A percentile compares a stretch with the other conserved stretches of the same genome.
phyloP scores from a whole-genome alignment of 805 yeast genomes.

The Schwanniomyces yamadae region DNA sequence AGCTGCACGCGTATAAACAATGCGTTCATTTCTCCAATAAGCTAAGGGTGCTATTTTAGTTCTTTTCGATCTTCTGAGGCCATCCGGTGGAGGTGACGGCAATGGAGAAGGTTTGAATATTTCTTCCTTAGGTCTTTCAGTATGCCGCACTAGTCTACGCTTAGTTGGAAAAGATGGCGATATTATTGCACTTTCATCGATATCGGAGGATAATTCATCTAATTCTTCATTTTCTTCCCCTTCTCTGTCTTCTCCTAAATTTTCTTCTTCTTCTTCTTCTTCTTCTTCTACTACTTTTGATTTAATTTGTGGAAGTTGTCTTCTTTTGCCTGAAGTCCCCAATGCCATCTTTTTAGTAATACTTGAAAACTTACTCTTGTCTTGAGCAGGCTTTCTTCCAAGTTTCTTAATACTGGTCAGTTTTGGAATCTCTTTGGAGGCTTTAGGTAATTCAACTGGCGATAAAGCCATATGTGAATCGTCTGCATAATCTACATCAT shows the following conservation, averaged over 20 bases:
- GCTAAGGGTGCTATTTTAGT: constrained; percentile 70
- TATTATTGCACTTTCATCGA: constrained; percentile 7
- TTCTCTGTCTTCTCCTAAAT: constrained; percentile 1
- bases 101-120: constrained; percentile 29
- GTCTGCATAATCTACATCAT: constrained; percentile 2
- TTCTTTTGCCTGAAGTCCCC: constrained; percentile 14
- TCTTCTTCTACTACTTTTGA: constrained; percentile 13
- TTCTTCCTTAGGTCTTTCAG: constrained; percentile 6
- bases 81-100: constrained; percentile 47
- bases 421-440: constrained; percentile 6
- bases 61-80: constrained; percentile 64
- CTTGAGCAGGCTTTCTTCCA: not conserved
- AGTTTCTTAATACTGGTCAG: constrained; percentile 2
- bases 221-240: constrained; percentile 8
- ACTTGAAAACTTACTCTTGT: constrained; percentile 13
- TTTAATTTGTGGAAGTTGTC: constrained; percentile 1
- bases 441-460: constrained; percentile 14
- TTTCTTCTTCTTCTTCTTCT: constrained; percentile 12
- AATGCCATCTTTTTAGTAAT: constrained; percentile 36
- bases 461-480: constrained; percentile 13
- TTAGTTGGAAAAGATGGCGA: constrained; percentile 10
- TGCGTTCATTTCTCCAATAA: constrained; percentile 80
- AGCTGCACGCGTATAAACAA: constrained; percentile 50
- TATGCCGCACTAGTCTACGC: constrained; percentile 3
- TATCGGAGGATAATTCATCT: constrained; percentile 10